Evolutionary conservation across 495 filamentous ascomycete genomes (phyloP).

Genomic region (Podospora conica): DNA sequence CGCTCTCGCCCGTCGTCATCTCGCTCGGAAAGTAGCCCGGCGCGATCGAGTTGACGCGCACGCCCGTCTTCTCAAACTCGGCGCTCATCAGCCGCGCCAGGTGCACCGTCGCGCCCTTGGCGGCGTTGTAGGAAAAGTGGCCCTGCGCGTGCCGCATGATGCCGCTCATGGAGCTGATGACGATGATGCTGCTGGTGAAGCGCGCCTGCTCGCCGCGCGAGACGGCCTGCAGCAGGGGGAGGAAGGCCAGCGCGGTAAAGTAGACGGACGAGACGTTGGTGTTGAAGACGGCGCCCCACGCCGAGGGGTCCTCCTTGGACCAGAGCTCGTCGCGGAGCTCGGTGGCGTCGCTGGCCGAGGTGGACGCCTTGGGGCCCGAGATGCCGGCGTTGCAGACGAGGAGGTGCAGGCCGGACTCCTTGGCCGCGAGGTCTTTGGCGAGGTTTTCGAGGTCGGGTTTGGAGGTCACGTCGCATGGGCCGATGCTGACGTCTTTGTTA

Average conservation of each 20-base stretch:
- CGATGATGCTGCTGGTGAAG: constrained; percentile 10
- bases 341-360: constrained; percentile 32
- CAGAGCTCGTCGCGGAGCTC: constrained; percentile 44
- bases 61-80: constrained; percentile 45
- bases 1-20: constrained; percentile 27
- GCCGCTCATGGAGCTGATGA: constrained; percentile 52
- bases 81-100: constrained; percentile 55
- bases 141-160: constrained; percentile 46
- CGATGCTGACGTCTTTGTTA: constrained; percentile 16
- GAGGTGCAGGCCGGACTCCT: constrained; percentile 48
- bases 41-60: constrained; percentile 54
- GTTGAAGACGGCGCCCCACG: constrained; percentile 46
- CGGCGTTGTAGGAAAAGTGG: constrained; percentile 51
- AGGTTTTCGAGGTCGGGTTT: constrained; percentile 47
- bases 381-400: constrained; percentile 57
- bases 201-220: constrained; percentile 34
- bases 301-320: constrained; percentile 35
- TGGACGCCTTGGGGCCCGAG: constrained; percentile 33
- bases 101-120: constrained; percentile 54
- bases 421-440: constrained; percentile 38
- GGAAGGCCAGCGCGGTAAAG: constrained; percentile 55
- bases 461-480: constrained; percentile 55
- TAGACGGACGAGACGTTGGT: constrained; percentile 54
- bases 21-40: constrained; percentile 59
- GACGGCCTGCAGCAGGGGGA: constrained; percentile 48